Evolutionary conservation across 2,329 filamentous ascomycete species (phyloP).

Genomic region (Pyrenophora graminea): DNA sequence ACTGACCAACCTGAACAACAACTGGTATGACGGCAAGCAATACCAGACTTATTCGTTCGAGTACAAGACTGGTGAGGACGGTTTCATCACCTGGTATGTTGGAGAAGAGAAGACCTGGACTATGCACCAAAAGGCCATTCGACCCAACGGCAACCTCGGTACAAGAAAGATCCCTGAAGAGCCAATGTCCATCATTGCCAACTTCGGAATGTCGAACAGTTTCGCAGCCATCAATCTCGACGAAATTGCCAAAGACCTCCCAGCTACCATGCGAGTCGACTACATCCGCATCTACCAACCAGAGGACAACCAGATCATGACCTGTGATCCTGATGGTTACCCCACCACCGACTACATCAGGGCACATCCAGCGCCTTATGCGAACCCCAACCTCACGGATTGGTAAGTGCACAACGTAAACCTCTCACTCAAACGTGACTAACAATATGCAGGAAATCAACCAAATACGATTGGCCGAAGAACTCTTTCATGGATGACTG

Average conservation of each 20-base stretch:
- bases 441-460: slow-evolving; percentile 46
- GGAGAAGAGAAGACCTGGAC: slow-evolving; percentile 69
- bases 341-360: slow-evolving; percentile 70
- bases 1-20: slow-evolving; percentile 59
- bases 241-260: slow-evolving; percentile 58
- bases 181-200: slow-evolving; percentile 69
- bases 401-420: slow-evolving; percentile 55
- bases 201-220: slow-evolving; percentile 71
- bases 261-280: slow-evolving; percentile 69
- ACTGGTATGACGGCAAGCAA: slow-evolving; percentile 60
- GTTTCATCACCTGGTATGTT: slow-evolving; percentile 71
- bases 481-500: slow-evolving; percentile 66
- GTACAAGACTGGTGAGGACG: slow-evolving; percentile 60
- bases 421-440: slow-evolving; percentile 4
- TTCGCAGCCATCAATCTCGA: slow-evolving; percentile 66
- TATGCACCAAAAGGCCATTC: slow-evolving; percentile 61
- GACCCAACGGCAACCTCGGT: slow-evolving; percentile 72
- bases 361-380: slow-evolving; percentile 64
- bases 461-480: slow-evolving; percentile 63
- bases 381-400: slow-evolving; percentile 65
- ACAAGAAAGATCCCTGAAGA: slow-evolving; percentile 68
- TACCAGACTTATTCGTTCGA: slow-evolving; percentile 63
- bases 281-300: slow-evolving; percentile 74
- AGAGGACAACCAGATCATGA: slow-evolving; percentile 60
- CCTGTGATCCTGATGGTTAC: slow-evolving; percentile 70